These are phyloP conservation scores for Hysterium pulicare DNA, from an alignment of 2,329 filamentous ascomycete species.

Conservation along the genomic window DNA sequence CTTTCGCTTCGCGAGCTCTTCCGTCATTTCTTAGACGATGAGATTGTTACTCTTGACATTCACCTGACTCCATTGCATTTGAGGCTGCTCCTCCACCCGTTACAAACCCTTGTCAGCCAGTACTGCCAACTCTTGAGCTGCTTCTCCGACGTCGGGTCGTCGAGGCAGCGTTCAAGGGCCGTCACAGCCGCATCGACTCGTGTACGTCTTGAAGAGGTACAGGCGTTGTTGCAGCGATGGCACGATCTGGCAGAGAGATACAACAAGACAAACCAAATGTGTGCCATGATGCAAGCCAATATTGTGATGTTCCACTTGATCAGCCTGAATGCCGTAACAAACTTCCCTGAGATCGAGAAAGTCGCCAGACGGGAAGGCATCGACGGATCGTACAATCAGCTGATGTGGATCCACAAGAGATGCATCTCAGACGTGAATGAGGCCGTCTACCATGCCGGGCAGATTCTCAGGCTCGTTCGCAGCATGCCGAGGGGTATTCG, in stretches of 20 bases:
- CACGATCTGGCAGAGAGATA: slow-evolving; percentile 60
- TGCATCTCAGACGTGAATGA: slow-evolving; percentile 64
- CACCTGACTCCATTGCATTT: slow-evolving; percentile 57
- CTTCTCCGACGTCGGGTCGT: slow-evolving; percentile 55
- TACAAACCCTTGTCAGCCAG: slow-evolving; percentile 64
- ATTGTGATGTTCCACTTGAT: slow-evolving; percentile 69
- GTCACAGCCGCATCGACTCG: slow-evolving; percentile 60
- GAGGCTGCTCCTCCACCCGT: slow-evolving; percentile 64
- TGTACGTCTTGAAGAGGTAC: slow-evolving; percentile 61
- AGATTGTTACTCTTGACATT: slow-evolving; percentile 51
- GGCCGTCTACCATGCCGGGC: slow-evolving; percentile 64
- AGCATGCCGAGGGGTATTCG: slow-evolving; percentile 59
- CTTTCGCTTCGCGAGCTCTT: slow-evolving; percentile 64
- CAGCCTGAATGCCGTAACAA: slow-evolving; percentile 64
- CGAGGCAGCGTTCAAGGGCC: slow-evolving; percentile 46
- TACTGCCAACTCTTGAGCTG: slow-evolving; percentile 63
- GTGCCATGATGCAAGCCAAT: slow-evolving; percentile 61
- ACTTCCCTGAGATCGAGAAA: slow-evolving; percentile 65
- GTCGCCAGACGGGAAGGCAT: slow-evolving; percentile 61
- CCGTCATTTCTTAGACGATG: slow-evolving; percentile 64
- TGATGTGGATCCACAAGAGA: slow-evolving; percentile 55
- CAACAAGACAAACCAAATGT: slow-evolving; percentile 54
- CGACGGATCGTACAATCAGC: slow-evolving; percentile 55
- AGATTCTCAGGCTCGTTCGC: slow-evolving; percentile 60
- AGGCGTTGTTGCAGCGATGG: slow-evolving; percentile 63